Percentiles rank a stretch among this genome's conserved stretches.
Evolutionary conservation across 176 grass and related monocot genomes (phyloP).

Genomic region (Elaeis guineensis): DNA sequence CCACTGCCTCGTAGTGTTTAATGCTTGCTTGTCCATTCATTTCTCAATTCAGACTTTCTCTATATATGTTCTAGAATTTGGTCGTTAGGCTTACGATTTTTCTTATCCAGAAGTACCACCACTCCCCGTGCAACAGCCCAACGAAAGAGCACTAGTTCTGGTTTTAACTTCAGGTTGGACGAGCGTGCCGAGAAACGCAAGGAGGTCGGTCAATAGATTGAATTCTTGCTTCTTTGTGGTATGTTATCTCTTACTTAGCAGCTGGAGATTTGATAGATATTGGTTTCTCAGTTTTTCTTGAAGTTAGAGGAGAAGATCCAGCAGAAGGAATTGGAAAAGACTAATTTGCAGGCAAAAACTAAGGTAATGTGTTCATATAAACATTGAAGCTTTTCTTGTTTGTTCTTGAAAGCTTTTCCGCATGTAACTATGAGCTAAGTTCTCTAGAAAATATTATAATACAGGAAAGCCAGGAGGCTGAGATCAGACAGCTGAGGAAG

Average conservation of each 20-base stretch:
- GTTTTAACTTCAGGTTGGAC: conserved; percentile 78
- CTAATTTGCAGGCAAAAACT: conserved; percentile 80
- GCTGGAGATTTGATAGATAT: background rate
- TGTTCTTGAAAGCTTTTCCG: background rate
- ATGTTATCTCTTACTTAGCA: conserved; percentile 6
- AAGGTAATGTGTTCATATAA: conserved; percentile 40
- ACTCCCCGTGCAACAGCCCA: conserved; percentile 31
- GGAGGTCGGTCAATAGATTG: conserved; percentile 41
- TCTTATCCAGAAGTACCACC: conserved; percentile 43
- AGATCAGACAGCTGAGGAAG: conserved; percentile 90
- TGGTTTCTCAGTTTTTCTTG: conserved; percentile 63
- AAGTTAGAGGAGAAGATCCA: conserved; percentile 92
- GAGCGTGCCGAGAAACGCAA: conserved; percentile 94
- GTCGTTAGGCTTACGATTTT: conserved; percentile 1
- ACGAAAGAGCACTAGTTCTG: conserved; percentile 34
- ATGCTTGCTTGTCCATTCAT: no score
- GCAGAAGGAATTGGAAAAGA: conserved; percentile 81
- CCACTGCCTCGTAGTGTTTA: no score
- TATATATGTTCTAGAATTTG: background rate
- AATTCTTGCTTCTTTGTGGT: background rate
- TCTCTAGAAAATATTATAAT: background rate
- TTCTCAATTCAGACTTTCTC: conserved; percentile 3
- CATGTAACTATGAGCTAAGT: background rate
- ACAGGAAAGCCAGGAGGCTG: conserved; percentile 94
- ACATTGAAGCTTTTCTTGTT: conserved; percentile 9